phyloP scores from a whole-genome alignment of 169 alveolate genomes.

The Cryptosporidium meleagridis region DNA sequence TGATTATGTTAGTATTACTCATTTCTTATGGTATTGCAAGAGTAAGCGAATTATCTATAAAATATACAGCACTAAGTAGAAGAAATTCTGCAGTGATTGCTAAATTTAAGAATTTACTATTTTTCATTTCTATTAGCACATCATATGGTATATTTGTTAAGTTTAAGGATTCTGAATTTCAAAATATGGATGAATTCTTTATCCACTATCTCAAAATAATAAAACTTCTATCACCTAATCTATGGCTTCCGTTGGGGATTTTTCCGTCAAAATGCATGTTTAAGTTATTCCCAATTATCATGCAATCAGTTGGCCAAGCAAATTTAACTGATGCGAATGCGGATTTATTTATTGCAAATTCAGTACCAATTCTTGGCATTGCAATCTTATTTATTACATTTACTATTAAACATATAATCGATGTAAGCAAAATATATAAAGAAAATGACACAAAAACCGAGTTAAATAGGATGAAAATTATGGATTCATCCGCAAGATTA shows the following conservation, averaged over 20 bases:
- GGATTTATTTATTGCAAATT: neutral
- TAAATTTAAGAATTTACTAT: conserved; percentile 26
- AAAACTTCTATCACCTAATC: conserved; percentile 16
- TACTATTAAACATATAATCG: conserved; percentile 66
- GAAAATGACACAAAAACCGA: conserved; percentile 32
- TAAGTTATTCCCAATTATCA: conserved; percentile 32
- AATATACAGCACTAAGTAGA: conserved; percentile 41
- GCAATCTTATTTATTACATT: conserved; percentile 32
- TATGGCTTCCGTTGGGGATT: conserved; percentile 46
- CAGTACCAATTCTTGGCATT: conserved; percentile 50
- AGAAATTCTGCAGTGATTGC: conserved; percentile 37
- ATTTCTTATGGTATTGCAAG: conserved; percentile 58
- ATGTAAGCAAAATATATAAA: conserved; percentile 47
- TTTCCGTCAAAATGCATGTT: conserved; percentile 55
- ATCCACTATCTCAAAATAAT: conserved; percentile 21
- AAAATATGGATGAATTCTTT: conserved; percentile 31
- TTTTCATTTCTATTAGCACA: conserved; percentile 38
- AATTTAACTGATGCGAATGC: conserved; percentile 42
- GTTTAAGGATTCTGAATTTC: neutral
- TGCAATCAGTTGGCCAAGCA: conserved; percentile 18
- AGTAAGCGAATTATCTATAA: conserved; percentile 37
- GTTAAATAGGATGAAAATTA: neutral
- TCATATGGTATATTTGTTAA: conserved; percentile 22
- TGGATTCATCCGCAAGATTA: conserved; percentile 44
- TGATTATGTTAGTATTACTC: conserved; percentile 1